Percentiles rank a stretch among this genome's conserved stretches.
Conservation (phyloP, 2,329 filamentous ascomycete species). For the Stagonosporopsis rhizophila region DNA sequence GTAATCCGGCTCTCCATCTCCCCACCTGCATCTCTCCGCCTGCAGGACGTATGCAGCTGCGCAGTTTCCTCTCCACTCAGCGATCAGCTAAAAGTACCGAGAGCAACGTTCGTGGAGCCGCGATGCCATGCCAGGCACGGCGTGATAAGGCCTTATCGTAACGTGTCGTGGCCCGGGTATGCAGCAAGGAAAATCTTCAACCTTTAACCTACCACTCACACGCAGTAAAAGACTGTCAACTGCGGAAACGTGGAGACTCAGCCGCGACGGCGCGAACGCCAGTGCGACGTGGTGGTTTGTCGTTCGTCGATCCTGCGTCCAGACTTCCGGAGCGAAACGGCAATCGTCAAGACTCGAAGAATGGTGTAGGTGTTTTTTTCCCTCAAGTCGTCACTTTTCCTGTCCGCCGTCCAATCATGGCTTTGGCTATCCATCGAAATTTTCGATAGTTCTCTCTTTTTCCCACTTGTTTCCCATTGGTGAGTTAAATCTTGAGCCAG, state of each 20-base stretch:
- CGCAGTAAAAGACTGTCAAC: conserved; percentile 5
- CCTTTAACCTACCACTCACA: conserved; percentile 22
- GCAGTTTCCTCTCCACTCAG: conserved; percentile 28
- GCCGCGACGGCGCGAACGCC: conserved; percentile 19
- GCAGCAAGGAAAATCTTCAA: conserved; percentile 30
- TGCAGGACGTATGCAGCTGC: conserved; percentile 25
- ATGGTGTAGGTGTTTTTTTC: conserved; percentile 15
- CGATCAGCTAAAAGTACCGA: conserved; percentile 25
- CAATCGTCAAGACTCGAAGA: conserved; percentile 8
- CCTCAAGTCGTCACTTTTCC: background rate
- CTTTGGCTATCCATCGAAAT: background rate
- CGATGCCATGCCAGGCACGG: conserved; percentile 24
- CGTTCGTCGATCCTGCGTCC: conserved; percentile 24
- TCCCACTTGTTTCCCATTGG: background rate
- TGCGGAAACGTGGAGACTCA: conserved; percentile 15
- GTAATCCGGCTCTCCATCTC: conserved; percentile 16
- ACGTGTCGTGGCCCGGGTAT: conserved; percentile 27
- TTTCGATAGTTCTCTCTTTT: conserved; percentile 2
- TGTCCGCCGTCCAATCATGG: conserved; percentile 6
- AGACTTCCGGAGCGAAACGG: conserved; percentile 19
- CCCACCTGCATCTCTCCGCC: conserved; percentile 17
- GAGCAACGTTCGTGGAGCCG: conserved; percentile 31
- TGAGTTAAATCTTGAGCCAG: conserved; percentile 7
- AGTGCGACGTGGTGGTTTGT: conserved; percentile 29
- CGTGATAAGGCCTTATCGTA: conserved; percentile 35